Base-by-base conservation (phyloP, 1,139 yeast species). In the Zygosaccharomyces sapae region DNA sequence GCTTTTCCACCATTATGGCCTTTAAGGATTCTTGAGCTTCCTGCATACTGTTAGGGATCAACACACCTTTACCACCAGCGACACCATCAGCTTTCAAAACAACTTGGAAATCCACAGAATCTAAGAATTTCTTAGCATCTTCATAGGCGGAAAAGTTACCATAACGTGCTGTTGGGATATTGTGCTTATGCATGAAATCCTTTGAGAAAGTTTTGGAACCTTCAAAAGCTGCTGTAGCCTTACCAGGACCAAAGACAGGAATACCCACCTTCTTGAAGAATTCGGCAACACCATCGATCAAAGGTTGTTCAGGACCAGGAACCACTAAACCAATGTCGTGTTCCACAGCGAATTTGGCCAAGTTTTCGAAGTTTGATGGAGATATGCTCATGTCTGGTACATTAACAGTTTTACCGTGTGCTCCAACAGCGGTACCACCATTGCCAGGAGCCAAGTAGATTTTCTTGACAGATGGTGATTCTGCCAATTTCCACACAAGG, bases 281-380 rank as follows among this genome's bases (percentile, higher is more conserved):
- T 19, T 82, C 70, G 33, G 90, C 70, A 51, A 92, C 81, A 41
- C 99, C 99, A 63, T 92, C 97, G 35, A 92, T 97, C 54, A 94
- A 75, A 36, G 98, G 98, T 69, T 89, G 96, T 70, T 94, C 99
- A n/a, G 99, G 98, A 38, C 99, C 99, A 33, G 98, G 98, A 44
- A 94, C 76, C 9, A 89, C 98, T 54, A 94, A 74, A 45, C 75
- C 77, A 50, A 94, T 76, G 7, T 76, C 62, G 51, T 90, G 73
- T 36, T 79, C 78, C n/a, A 74, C 66, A 6, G 96, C 95, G 67
- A 89, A 88, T 51, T 78, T 67, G 53, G 79, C 77, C 37, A 80
- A 72, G 41, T 72, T 74, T 25, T 77, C 76, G 65, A 86, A 82
- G 55, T 83, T 80, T 3, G 74, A 75, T 49, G 79, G 74, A 29